Percentiles rank a stretch among this genome's conserved stretches.
phyloP scores from a whole-genome alignment of 306 rosid species.

The Fragaria iinumae region DNA sequence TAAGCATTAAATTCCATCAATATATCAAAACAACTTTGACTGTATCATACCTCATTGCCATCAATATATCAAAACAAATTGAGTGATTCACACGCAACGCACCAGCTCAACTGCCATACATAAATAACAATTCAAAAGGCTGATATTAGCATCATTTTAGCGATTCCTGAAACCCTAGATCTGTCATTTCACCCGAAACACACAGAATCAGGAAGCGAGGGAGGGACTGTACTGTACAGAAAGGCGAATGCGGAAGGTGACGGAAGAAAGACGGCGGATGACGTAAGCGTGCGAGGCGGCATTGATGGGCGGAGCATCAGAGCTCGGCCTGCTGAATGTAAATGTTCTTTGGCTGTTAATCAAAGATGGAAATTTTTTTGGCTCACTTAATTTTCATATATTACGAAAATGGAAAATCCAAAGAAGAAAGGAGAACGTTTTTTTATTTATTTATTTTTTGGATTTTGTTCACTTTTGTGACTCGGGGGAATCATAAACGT shows the following conservation, averaged over 20 bases:
- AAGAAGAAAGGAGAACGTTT: not conserved
- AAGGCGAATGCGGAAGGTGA: not conserved
- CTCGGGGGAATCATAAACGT: no score
- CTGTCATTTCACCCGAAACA: slow-evolving; percentile 7
- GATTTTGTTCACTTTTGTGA: not conserved
- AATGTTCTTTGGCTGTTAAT: not conserved
- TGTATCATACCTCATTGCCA: slow-evolving; percentile 29
- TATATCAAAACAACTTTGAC: no score
- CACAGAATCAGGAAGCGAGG: not conserved
- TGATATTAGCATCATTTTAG: not conserved
- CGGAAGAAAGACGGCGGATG: not conserved
- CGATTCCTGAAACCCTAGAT: slow-evolving; percentile 31
- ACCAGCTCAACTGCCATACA: slow-evolving; percentile 26
- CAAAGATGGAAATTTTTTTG: not conserved
- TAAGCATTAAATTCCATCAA: not conserved
- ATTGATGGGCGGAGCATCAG: slow-evolving; percentile 8
- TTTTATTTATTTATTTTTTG: not conserved
- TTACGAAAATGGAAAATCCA: not conserved
- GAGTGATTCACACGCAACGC: not conserved
- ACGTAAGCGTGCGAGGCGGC: slow-evolving; percentile 6
- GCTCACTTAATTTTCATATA: not conserved
- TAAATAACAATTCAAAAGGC: not conserved
- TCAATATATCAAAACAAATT: not conserved
- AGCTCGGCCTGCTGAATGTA: not conserved
- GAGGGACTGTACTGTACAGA: slow-evolving; percentile 5